Evolutionary conservation across 2,329 filamentous ascomycete genomes (phyloP).

Genomic region (Fusarium nanum): DNA sequence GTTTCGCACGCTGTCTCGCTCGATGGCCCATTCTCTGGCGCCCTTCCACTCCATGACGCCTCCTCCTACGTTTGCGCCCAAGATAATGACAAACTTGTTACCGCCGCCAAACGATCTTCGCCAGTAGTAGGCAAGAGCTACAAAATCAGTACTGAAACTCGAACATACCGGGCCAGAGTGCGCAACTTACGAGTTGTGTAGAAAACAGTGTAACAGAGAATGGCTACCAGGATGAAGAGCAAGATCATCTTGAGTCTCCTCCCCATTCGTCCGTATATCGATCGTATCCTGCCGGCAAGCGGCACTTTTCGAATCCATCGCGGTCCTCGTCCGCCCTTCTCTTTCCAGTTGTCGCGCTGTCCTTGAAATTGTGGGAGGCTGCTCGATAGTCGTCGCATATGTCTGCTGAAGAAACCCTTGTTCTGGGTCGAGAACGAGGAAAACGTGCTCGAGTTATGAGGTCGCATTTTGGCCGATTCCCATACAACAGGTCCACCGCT

Average conservation of each 20-base stretch:
- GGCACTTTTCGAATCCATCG: conserved; percentile 63
- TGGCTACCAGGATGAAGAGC: conserved; percentile 67
- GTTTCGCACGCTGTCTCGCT: conserved; percentile 94
- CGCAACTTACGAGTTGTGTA: conserved; percentile 77
- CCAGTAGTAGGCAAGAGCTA: conserved; percentile 67
- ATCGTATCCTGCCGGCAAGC: conserved; percentile 60
- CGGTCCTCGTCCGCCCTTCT: conserved; percentile 74
- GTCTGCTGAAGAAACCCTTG: conserved; percentile 87
- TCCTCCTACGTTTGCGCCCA: conserved; percentile 93
- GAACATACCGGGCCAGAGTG: background rate
- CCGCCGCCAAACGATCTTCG: conserved; percentile 83
- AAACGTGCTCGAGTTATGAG: conserved; percentile 77
- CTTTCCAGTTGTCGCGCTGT: conserved; percentile 76
- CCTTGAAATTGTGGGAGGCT: conserved; percentile 79
- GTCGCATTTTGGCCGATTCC: conserved; percentile 84
- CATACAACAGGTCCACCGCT: conserved; percentile 75
- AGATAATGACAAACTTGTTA: conserved; percentile 90
- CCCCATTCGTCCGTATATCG: conserved; percentile 63
- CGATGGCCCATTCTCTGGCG: conserved; percentile 96
- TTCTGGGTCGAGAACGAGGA: conserved; percentile 84
- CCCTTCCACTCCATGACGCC: conserved; percentile 99
- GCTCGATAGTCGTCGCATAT: conserved; percentile 83
- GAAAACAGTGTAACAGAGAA: conserved; percentile 78
- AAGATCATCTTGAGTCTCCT: conserved; percentile 74
- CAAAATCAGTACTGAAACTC: background rate